Percentiles rank a stretch among this genome's conserved stretches.
Conservation (phyloP, 352 stramenopile species). For the Pythium coloratum region DNA sequence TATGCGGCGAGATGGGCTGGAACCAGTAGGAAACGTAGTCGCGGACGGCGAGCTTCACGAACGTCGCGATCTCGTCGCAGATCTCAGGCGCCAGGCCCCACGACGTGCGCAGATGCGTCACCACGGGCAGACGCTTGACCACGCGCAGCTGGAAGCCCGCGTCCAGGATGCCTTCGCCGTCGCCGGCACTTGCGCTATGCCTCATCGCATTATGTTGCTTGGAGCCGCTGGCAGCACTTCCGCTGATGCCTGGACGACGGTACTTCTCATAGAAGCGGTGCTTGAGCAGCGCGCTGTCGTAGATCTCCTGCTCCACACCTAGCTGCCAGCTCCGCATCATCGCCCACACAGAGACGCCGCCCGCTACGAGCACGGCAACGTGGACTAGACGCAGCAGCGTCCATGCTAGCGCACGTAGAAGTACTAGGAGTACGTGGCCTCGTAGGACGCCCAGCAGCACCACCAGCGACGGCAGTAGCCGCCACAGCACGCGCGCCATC, state of each 20-base stretch:
- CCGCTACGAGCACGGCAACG: constrained; percentile 43
- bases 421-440: constrained; percentile 4
- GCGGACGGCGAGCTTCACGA: constrained; percentile 47
- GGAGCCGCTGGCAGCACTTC: background rate
- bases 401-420: constrained; percentile 3
- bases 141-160: constrained; percentile 54
- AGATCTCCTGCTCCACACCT: constrained; percentile 57
- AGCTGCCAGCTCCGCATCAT: constrained; percentile 64
- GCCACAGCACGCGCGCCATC: constrained; percentile 24
- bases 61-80: constrained; percentile 58
- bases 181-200: background rate
- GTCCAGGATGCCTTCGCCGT: constrained; percentile 21
- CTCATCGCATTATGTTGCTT: background rate
- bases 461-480: constrained; percentile 27
- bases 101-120: constrained; percentile 56
- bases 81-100: constrained; percentile 57
- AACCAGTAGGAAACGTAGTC: constrained; percentile 78
- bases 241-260: constrained; percentile 16
- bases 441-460: constrained; percentile 24
- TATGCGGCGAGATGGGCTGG: constrained; percentile 48
- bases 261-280: constrained; percentile 60
- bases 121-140: constrained; percentile 59
- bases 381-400: constrained; percentile 37
- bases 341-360: constrained; percentile 61
- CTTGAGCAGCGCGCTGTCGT: constrained; percentile 48